Evolutionary conservation across 495 filamentous ascomycete genomes (phyloP).

Genomic region (Opeltia flavorubescens): DNA sequence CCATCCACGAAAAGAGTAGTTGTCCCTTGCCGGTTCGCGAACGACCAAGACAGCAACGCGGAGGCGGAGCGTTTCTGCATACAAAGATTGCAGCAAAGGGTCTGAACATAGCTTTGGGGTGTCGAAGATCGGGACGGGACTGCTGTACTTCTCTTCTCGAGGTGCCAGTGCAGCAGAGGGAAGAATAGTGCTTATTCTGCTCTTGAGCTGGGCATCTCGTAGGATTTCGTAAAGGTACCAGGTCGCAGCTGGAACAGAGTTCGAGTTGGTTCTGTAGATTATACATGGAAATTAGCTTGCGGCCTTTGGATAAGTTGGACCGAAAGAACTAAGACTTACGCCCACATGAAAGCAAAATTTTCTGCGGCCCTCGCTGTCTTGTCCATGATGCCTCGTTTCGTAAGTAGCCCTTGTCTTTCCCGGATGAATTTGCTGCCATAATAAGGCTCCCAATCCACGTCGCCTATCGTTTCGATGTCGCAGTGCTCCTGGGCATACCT

Average conservation of each 20-base stretch:
- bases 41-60: conserved; percentile 19
- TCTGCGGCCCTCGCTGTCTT: neutral
- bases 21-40: conserved; percentile 2
- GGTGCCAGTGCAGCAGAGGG: neutral
- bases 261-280: neutral
- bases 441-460: conserved; percentile 1
- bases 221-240: neutral
- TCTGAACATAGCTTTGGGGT: conserved; percentile 15
- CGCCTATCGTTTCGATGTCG: conserved; percentile 3
- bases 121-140: conserved; percentile 8
- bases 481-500: conserved; percentile 11
- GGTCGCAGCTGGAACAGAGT: neutral
- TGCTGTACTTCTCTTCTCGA: no score
- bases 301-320: neutral
- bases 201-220: neutral
- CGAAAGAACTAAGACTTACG: no score
- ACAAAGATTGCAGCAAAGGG: conserved; percentile 27
- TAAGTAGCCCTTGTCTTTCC: neutral
- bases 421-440: conserved; percentile 1
- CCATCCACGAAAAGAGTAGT: neutral
- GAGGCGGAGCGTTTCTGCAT: conserved; percentile 24
- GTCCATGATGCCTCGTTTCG: neutral
- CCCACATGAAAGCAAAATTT: conserved; percentile 1
- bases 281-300: neutral
- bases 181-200: neutral